Evolutionary conservation across 345 rosid genomes (phyloP), one percentile per base, ranked within the genome.

Genomic region (Brassica carinata): DNA sequence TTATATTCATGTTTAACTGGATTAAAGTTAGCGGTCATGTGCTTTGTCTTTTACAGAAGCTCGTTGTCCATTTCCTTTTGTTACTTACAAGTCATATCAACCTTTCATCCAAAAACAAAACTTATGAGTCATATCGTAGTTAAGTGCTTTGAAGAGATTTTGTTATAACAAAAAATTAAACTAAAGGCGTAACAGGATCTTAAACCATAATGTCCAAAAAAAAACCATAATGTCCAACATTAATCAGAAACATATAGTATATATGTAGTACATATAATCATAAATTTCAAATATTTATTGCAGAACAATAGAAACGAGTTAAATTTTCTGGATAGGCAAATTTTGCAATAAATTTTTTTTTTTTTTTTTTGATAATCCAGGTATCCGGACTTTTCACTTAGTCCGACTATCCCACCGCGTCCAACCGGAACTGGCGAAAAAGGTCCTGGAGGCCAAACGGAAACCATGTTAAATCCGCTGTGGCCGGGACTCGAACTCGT

Each of bases 21-120:
- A 55, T 58, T 43, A 31, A 40, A 64, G 78, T 63, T 64, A 43
- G 68, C 9, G 61, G 69, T 45, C 69, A 67, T 59, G 74, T 73
- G 68, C 38, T 67, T 73, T 36, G 78, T 67, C 73, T 58, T 66
- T 57, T 58, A 73, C 17, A 29, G 2, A 57, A 36, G 6, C 45
- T 10, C 63, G 6, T 51, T 51, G 57, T 51, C 18, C 57, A 51
- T 51, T 51, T 51, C 57, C 55, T 51, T 51, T 51, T 51, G 57
- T 51, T 14, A 14, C 48, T 8, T 40, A 40, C 9, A 10, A 45
- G 55, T 45, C 55, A 45, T 14, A 51, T 51, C 57, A 51, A 51
- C 18, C 17, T 40, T 40, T 9, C 57, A 14, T 14, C 57, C n/a
- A 11, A 45, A 48, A 48, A 40, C 1, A 48, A 48, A 51, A 31